A percentile compares a stretch with the other conserved stretches of the same genome.
These are phyloP conservation scores for Acanthamoeba sp. DNA, from an alignment of 208 protist species.

Conservation along the genomic window DNA sequence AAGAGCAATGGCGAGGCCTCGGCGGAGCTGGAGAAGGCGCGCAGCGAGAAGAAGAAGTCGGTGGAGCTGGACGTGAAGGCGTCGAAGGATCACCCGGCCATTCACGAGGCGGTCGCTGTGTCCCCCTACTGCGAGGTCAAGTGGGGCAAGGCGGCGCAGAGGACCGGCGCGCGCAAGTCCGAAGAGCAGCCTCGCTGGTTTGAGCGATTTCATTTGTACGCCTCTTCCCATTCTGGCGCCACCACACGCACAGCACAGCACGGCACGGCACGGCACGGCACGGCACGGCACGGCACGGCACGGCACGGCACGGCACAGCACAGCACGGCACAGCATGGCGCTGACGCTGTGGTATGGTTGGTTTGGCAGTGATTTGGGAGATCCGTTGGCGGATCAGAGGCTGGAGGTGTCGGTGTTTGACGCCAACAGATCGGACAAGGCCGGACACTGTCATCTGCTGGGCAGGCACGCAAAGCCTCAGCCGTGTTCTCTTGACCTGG, in stretches of 20 bases:
- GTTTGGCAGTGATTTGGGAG: background rate
- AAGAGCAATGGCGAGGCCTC: background rate
- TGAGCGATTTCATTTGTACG: slow-evolving; percentile 61
- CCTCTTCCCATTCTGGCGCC: background rate
- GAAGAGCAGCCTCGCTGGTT: background rate
- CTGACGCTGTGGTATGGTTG: background rate
- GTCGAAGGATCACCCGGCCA: background rate
- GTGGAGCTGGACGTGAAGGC: background rate
- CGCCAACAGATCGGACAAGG: background rate
- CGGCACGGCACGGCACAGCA: background rate
- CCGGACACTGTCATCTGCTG: background rate
- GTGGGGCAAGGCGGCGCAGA: background rate
- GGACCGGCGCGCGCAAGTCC: background rate
- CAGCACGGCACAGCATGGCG: background rate
- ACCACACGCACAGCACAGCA: background rate
- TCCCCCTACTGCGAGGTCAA: slow-evolving; percentile 40
- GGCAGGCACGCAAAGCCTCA: background rate
- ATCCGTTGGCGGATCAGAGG: slow-evolving; percentile 17
- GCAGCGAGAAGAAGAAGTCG: background rate
- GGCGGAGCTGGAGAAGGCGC: background rate
- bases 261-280: background rate
- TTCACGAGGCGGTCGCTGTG: background rate
- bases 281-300: too few species aligned
- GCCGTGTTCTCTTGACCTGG: too few species aligned
- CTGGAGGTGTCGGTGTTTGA: slow-evolving; percentile 3